These are phyloP conservation scores for Wickerhamiella qilinensis DNA, from an alignment of 805 yeast species.

Conservation along the genomic window DNA sequence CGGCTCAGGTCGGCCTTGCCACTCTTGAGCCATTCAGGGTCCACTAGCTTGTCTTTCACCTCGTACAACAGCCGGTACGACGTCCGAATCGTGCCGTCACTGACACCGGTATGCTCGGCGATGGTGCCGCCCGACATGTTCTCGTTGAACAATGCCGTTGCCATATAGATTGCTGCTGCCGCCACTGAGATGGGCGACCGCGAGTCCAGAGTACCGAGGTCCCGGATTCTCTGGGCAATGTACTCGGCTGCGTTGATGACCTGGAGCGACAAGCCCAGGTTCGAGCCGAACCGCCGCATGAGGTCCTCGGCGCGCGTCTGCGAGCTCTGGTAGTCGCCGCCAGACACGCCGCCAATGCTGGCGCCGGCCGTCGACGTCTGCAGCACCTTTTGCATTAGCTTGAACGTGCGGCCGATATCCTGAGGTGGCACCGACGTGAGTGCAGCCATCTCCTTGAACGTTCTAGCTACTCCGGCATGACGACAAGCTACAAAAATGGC, in stretches of 20 bases:
- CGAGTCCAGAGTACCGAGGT: constrained; percentile 87
- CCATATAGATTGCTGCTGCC: constrained; percentile 91
- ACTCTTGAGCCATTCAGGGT: constrained; percentile 56
- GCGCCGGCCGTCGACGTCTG: constrained; percentile 19
- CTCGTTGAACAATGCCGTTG: constrained; percentile 72
- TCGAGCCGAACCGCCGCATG: constrained; percentile 91
- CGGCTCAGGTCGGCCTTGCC: constrained; percentile 44
- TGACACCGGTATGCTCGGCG: constrained; percentile 85
- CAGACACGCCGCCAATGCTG: constrained; percentile 27
- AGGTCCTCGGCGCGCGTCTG: constrained; percentile 89
- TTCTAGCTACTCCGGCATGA: constrained; percentile 82
- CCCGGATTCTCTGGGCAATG: constrained; percentile 79
- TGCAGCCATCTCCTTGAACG: constrained; percentile 92
- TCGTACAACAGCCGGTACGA: constrained; percentile 71
- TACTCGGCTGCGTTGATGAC: constrained; percentile 86
- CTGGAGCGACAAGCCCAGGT: constrained; percentile 69
- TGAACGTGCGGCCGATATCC: constrained; percentile 84
- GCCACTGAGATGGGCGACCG: constrained; percentile 95
- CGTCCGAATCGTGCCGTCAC: constrained; percentile 93
- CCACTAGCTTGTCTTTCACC: constrained; percentile 55
- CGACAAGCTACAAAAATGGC: constrained; percentile 90
- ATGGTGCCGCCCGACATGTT: constrained; percentile 63
- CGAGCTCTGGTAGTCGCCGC: constrained; percentile 40
- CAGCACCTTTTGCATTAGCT: constrained; percentile 58
- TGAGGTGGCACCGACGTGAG: constrained; percentile 84